Base-by-base conservation (phyloP, 2,329 filamentous ascomycete genomes). In the Metarhizium guizhouense region DNA sequence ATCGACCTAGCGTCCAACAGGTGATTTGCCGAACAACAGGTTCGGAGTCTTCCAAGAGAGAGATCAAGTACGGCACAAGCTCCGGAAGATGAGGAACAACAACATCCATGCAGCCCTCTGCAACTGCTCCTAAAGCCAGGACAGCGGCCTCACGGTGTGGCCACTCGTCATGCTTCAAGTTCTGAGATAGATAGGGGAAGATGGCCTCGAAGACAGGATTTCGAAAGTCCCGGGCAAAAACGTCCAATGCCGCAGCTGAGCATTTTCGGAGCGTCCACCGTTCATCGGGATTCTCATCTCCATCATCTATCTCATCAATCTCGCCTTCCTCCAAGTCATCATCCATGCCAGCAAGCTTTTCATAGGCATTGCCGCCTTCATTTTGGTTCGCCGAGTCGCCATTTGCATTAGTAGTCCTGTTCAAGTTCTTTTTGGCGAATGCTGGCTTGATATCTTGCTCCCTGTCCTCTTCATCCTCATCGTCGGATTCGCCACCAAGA, bases 191-290 rank as follows among this genome's bases (percentile, higher is more conserved):
- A 70, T 96, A 99, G 0, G 94, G 93, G 60, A 99, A 78, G 58
- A 96, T 96, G 59, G 89, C 86, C 62, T 91, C 84, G 70, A 99
- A 99, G 36, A 99, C 91, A 1, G 87, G 83, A 54, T 86, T 84
- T 63, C 90, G 86, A 71, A 96, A 99, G 60, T 96, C 89, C 53
- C 87, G 88, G 18, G 94, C 91, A 64, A 99, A 92, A 13, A 96
- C 90, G 68, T 99, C 94, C 45, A 99, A 78, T 8, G 94, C 92
- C 13, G 94, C 94, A 7, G 94, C 94, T 42, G 94, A 97, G 75
- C 94, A 97, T 74, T 99, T 99, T 60, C 94, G 85, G 54, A 99
- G 77, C 54, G 93, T 97, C 94, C 94, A 99, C 63, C 85, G 83
- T 68, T 95, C 90, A 69, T 97, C 94, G 0, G 90, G 90, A 63